These are phyloP conservation scores for Cyberlindnera bimundalis DNA, from an alignment of 805 yeast species.

Conservation along the genomic window DNA sequence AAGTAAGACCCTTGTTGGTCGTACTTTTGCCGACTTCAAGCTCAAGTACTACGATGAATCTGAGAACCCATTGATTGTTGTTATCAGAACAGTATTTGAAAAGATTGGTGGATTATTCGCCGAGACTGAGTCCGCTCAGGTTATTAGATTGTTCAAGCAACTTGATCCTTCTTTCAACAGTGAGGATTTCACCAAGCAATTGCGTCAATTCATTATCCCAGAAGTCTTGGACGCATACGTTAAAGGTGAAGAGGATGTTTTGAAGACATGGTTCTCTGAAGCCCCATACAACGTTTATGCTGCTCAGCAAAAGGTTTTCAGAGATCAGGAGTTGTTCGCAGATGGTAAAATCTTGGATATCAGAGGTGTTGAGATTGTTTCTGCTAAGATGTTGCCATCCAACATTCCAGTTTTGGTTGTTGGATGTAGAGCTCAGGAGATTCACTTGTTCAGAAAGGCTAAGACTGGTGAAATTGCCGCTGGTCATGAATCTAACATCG, in stretches of 20 bases:
- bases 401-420: slow-evolving; percentile 90
- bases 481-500: slow-evolving; percentile 90
- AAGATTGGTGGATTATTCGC: slow-evolving; percentile 78
- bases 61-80: slow-evolving; percentile 61
- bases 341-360: slow-evolving; percentile 92
- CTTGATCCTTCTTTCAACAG: slow-evolving; percentile 87
- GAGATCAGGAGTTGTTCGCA: slow-evolving; percentile 86
- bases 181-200: slow-evolving; percentile 73
- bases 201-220: slow-evolving; percentile 91
- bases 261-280: slow-evolving; percentile 91
- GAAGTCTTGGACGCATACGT: slow-evolving; percentile 94
- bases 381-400: slow-evolving; percentile 84
- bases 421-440: slow-evolving; percentile 95
- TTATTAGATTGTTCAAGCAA: slow-evolving; percentile 76
- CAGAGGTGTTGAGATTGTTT: slow-evolving; percentile 89
- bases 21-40: slow-evolving; percentile 48
- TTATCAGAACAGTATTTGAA: slow-evolving; percentile 74
- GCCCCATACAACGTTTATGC: slow-evolving; percentile 95
- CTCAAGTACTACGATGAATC: slow-evolving; percentile 16
- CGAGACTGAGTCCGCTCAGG: slow-evolving; percentile 95
- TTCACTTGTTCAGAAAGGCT: slow-evolving; percentile 80
- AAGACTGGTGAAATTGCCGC: slow-evolving; percentile 95
- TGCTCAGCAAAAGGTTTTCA: slow-evolving; percentile 87
- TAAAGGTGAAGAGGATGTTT: slow-evolving; percentile 78
- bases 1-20: slow-evolving; percentile 67